These are phyloP conservation scores for Priceomyces haplophilus DNA, from an alignment of 805 yeast genomes.

Conservation along the genomic window DNA sequence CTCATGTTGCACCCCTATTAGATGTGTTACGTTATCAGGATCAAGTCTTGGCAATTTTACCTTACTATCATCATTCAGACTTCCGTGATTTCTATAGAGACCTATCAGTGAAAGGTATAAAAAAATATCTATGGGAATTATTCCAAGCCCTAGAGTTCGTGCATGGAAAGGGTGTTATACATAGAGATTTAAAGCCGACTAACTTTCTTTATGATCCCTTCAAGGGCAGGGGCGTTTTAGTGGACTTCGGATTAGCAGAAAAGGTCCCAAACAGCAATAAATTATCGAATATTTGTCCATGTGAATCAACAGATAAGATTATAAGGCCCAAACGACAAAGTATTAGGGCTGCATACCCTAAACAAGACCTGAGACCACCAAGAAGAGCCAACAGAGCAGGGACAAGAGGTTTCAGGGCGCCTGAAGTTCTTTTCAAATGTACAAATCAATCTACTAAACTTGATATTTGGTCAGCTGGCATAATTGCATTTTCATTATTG, in stretches of 20 bases:
- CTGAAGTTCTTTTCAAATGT: constrained; percentile 87
- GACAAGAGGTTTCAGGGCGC: constrained; percentile 92
- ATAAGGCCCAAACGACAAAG: constrained; percentile 19
- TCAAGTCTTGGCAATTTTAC: constrained; percentile 89
- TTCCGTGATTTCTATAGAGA: constrained; percentile 84
- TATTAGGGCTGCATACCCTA: constrained; percentile 62
- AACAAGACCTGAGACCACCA: constrained; percentile 83
- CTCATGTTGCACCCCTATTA: constrained; percentile 80
- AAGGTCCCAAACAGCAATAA: constrained; percentile 19
- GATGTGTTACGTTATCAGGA: constrained; percentile 87
- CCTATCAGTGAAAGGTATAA: constrained; percentile 74
- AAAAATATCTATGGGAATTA: constrained; percentile 74
- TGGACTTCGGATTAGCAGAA: constrained; percentile 93
- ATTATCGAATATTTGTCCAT: constrained; percentile 50
- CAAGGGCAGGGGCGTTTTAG: constrained; percentile 72
- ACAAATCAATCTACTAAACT: constrained; percentile 76
- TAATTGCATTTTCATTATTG: constrained; percentile 74
- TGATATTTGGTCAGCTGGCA: constrained; percentile 93
- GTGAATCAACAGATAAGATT: constrained; percentile 32
- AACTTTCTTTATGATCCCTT: constrained; percentile 69
- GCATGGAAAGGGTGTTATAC: constrained; percentile 38
- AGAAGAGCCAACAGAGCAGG: constrained; percentile 97
- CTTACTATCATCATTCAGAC: constrained; percentile 87
- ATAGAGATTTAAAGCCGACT: constrained; percentile 49
- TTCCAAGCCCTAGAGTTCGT: constrained; percentile 72